Evolutionary conservation across 345 rosid genomes (phyloP), one percentile per base, ranked within the genome.

Genomic region (Viola odorata): DNA sequence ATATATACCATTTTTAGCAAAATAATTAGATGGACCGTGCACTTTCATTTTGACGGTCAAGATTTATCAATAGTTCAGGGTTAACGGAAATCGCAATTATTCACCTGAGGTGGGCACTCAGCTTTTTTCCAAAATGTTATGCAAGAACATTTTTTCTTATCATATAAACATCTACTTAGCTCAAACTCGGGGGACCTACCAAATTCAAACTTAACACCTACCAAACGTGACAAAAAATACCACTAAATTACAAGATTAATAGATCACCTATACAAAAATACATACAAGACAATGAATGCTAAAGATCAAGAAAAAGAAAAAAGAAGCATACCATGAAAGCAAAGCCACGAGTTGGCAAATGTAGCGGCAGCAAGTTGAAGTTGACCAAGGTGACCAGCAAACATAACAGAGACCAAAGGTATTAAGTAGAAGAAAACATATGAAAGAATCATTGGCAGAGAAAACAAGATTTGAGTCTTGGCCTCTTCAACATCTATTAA

Each of bases 311-410:
- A 0, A 7, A 12, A 10, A 52, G 7, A 16, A 10, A 10, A 17
- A 14, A 40, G 11, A n/a, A 6, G 14, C 38, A 54, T 78, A 91
- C 98, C 91, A 85, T 73, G 74, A 86, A 83, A 62, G 88, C 89
- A 49, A 84, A 73, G 59, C 98, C 94, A 91, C 4, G 91, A 84
- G 71, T 86, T 88, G 73, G 87, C 96, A 12, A 91, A 88, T 37
- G 98, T 86, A 66, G 98, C 83, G 14, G 87, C 88, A 15, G 98
- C 94, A 3, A 91, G 95, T 52, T 88, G 73, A 23, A 77, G 84
- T 49, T 81, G 60, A n/a, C 96, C 94, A 5, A 82, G 86, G 63
- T 84, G 94, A 45, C 91, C 91, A 51, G 92, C 88, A 15, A 84
- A 80, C 94, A 91, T 91, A 48, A 86, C 89, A 41, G 97, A 91